Base-by-base conservation (phyloP, 345 rosid genomes). In the Microthlaspi erraticum region DNA sequence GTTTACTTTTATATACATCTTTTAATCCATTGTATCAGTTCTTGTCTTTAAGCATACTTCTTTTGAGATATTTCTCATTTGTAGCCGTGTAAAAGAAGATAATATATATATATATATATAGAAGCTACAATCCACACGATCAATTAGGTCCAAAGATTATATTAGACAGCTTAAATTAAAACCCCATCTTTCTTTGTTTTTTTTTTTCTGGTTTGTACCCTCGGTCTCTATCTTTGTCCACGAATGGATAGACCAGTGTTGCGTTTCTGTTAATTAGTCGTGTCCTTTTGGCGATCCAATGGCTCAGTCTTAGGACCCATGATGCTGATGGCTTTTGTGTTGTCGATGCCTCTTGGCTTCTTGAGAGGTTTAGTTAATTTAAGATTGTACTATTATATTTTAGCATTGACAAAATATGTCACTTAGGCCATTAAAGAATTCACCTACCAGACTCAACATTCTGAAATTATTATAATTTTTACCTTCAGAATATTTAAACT, bases 221-320 rank as follows among this genome's bases (percentile, higher is more conserved):
- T 20, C 26, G 26, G 2, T 20, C 26, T 20, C 26, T 20, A 20
- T 20, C 26, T 20, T 20, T 20, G 26, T 20, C 26, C 26, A 20
- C 26, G 26, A 20, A 20, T 20, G 26, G 26, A 49, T 51, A 10
- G 13, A 66, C 39, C 60, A 51, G 60, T 64, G 46, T 39, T 51
- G 37, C 13, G 10, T 66, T 13, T 41, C 10, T 41, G 4, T 66
- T 66, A 52, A 66, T 2, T 41, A 19, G 17, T 10, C 7, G 2
- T 43, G 54, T 68, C 45, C 19, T 55, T 68, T 33, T 32, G 17
- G 54, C 7, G 43, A 55, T 6, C 64, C 53, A 44, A 19, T 67
- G 46, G 72, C 33, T 55, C 36, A 16, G 20, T 32, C 50, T 41
- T 66, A 48, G 57, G 57, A 48, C 70, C 49, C 70, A 51, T 50